phyloP scores from a whole-genome alignment of 2,329 filamentous ascomycete species.

The Sporothrix euskadiensis region DNA sequence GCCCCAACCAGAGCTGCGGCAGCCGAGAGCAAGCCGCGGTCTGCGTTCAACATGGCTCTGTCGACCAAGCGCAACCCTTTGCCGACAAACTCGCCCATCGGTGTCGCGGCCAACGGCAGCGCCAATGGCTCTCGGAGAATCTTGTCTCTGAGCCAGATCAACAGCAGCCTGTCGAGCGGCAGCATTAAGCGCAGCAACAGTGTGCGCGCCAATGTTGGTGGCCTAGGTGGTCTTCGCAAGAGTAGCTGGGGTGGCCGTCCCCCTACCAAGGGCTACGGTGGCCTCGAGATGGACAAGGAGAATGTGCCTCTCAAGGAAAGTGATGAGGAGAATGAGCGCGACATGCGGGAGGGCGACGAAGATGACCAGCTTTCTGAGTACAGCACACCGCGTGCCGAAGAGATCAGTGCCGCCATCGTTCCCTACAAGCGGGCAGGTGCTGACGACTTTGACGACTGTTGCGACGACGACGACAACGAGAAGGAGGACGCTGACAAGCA shows the following conservation, averaged over 20 bases:
- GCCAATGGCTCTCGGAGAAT: constrained; percentile 70
- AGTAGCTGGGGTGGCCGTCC: constrained; percentile 64
- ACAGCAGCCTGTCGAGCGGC: constrained; percentile 65
- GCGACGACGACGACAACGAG: constrained; percentile 30
- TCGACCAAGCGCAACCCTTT: constrained; percentile 52
- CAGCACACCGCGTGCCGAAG: constrained; percentile 30
- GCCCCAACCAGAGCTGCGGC: neutral
- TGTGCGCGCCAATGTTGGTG: constrained; percentile 61
- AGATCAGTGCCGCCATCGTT: constrained; percentile 27
- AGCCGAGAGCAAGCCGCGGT: constrained; percentile 35
- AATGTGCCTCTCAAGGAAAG: constrained; percentile 55
- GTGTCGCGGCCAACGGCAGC: constrained; percentile 18
- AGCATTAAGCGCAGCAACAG: constrained; percentile 77
- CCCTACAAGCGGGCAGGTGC: constrained; percentile 16
- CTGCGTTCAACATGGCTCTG: constrained; percentile 56
- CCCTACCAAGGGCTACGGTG: constrained; percentile 51
- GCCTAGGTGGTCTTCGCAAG: constrained; percentile 58
- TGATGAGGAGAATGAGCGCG: constrained; percentile 56
- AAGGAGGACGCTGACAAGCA: constrained; percentile 43
- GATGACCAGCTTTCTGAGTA: constrained; percentile 17
- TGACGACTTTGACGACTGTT: constrained; percentile 17
- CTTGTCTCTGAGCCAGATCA: constrained; percentile 87
- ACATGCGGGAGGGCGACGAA: neutral
- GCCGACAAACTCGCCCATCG: constrained; percentile 46
- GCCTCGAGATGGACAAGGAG: constrained; percentile 52